Conservation (phyloP, 345 rosid genomes). For the Bruguiera gymnorhiza region DNA sequence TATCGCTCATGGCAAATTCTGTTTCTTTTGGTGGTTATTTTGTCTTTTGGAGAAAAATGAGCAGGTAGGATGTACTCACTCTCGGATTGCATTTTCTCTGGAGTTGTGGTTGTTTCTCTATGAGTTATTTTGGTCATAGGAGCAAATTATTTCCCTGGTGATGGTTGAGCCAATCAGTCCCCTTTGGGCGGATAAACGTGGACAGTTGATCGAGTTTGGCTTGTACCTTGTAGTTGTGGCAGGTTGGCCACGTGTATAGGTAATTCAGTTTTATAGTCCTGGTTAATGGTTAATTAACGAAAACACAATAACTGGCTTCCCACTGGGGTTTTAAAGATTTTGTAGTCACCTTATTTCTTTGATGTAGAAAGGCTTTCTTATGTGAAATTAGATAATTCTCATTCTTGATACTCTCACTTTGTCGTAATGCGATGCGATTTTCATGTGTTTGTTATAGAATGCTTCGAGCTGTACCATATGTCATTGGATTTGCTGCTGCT, state of each 20-base stretch:
- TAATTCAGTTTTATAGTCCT: neutral
- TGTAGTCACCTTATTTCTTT: neutral
- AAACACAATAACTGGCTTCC: neutral
- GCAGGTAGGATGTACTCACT: neutral
- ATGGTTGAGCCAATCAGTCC: neutral
- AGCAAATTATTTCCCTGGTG: neutral
- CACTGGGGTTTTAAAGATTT: neutral
- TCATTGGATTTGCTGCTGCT: no score
- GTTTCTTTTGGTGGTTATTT: neutral
- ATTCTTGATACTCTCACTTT: neutral
- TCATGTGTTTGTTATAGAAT: neutral
- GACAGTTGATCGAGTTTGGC: no score
- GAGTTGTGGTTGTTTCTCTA: neutral
- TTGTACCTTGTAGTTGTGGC: neutral
- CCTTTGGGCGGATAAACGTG: no score
- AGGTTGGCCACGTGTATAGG: slow-evolving; percentile 6
- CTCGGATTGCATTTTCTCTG: neutral
- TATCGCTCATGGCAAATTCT: neutral
- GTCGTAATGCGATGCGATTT: neutral
- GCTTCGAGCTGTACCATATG: no score
- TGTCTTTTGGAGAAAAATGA: neutral
- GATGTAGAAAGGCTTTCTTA: slow-evolving; percentile 1
- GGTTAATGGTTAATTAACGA: neutral
- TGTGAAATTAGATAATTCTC: neutral
- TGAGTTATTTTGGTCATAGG: neutral